Evolutionary conservation across 148 eudicot species (phyloP), one percentile per base, ranked within the genome.

Genomic region (Beta vulgaris): DNA sequence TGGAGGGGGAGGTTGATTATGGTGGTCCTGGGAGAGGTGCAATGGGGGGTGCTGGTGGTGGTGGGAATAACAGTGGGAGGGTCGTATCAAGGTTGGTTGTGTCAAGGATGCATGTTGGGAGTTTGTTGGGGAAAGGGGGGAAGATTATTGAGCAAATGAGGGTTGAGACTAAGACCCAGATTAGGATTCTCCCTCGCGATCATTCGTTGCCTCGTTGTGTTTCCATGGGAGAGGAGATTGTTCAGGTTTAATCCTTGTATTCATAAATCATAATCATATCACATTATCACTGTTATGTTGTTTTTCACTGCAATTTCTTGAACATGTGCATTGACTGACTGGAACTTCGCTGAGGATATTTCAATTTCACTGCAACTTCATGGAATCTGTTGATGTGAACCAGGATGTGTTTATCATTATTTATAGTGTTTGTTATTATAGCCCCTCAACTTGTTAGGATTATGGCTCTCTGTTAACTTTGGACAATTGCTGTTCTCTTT

Each of bases 71-170:
- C 49, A 76, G 72, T 76, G 83, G 73, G 40, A 80, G 90, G 67
- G 92, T 89, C 71, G 99, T 87, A 37, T 86, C 98, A n/a, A 89
- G 99, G 88, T 74, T 95, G 81, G 98, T 95, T 79, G 99, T 95
- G 73, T 89, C 99, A 15, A 86, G 90, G 74, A 77, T 92, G 94
- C 99, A 95, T 73, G 99, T 95, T 31, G 99, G 99, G 68, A 83
- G 90, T 72, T 88, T 95, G 89, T 68, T 95, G 79, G 99, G 99
- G 74, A 95, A 95, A 78, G 98, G 97, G 23, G 99, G 99, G 82
- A 92, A 89, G 89, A 95, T 95, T 49, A 95, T 95, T 81, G 97
- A 92, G 89, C 98, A 92, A 58, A 95, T 95, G 99, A 91, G 94
- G 86, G 81, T 88, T 32, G 99, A 92, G 76, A 95, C 99, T 48